Percentiles rank a stretch among this genome's conserved stretches.
phyloP scores from a whole-genome alignment of 2,329 filamentous ascomycete species.

The Trichocomaceae sp. region DNA sequence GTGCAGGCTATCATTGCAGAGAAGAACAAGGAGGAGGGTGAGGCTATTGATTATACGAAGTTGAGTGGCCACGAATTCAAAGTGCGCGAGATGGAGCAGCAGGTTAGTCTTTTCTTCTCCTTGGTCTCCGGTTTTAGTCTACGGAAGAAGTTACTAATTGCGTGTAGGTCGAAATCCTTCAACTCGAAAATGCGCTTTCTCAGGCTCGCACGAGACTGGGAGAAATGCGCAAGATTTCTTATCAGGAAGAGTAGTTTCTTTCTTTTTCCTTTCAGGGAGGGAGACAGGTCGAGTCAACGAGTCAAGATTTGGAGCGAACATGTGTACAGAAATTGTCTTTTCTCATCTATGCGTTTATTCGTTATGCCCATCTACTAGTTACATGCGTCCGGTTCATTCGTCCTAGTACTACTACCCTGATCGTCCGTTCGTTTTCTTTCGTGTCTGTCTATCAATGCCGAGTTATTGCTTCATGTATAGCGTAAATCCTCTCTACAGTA shows the following conservation, averaged over 20 bases:
- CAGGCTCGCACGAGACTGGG: constrained; percentile 76
- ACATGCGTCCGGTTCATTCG: too few species aligned
- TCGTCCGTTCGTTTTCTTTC: neutral
- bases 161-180: constrained; percentile 83
- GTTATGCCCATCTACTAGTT: neutral
- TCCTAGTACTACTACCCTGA: neutral
- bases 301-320: neutral
- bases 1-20: constrained; percentile 92
- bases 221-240: constrained; percentile 97
- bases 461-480: too few species aligned
- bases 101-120: constrained; percentile 55
- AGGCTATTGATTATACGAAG: constrained; percentile 79
- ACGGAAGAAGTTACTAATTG: neutral
- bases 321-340: constrained; percentile 1
- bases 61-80: constrained; percentile 95
- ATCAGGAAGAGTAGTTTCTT: constrained; percentile 61
- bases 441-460: neutral
- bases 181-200: constrained; percentile 80
- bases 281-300: too few species aligned
- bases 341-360: neutral
- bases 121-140: neutral
- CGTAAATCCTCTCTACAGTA: too few species aligned
- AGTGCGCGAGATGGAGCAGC: constrained; percentile 97
- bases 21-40: constrained; percentile 68
- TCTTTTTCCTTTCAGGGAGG: too few species aligned